Percentiles rank a stretch among this genome's conserved stretches.
Conservation (phyloP, 169 alveolate species). For the Besnoitia besnoiti region DNA sequence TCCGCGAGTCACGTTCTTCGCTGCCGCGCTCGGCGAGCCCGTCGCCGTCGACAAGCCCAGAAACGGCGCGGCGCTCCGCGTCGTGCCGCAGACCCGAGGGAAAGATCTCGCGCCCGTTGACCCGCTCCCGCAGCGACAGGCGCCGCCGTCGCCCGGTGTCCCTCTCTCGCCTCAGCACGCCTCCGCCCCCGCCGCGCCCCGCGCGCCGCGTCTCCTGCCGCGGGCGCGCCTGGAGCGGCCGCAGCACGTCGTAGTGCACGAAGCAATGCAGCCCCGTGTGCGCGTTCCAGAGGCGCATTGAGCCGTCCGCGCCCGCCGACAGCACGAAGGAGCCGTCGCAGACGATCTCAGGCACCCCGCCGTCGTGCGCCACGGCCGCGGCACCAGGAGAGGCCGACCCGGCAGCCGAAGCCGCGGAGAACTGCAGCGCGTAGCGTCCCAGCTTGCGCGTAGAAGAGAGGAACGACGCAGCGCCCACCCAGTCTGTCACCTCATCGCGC, state of each 20-base stretch:
- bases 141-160: not conserved
- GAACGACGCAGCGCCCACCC: not conserved
- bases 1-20: not conserved
- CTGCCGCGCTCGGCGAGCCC: not conserved
- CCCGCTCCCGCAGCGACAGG: not conserved
- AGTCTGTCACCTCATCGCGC: not conserved
- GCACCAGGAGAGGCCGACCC: not conserved
- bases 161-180: not conserved
- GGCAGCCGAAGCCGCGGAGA: not conserved
- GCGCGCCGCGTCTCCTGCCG: not conserved
- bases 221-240: not conserved
- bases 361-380: constrained; percentile 69
- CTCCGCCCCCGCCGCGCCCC: not conserved
- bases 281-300: constrained; percentile 76
- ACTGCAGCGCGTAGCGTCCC: not conserved
- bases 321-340: constrained; percentile 69
- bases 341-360: constrained; percentile 68
- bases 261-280: constrained; percentile 72
- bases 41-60: not conserved
- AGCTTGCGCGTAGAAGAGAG: not conserved
- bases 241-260: constrained; percentile 46
- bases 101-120: not conserved
- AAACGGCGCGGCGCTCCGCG: not conserved
- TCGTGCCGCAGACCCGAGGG: not conserved
- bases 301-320: constrained; percentile 74